Conservation (phyloP, 495 filamentous ascomycete genomes). For the Aspergillus kassunensis region DNA sequence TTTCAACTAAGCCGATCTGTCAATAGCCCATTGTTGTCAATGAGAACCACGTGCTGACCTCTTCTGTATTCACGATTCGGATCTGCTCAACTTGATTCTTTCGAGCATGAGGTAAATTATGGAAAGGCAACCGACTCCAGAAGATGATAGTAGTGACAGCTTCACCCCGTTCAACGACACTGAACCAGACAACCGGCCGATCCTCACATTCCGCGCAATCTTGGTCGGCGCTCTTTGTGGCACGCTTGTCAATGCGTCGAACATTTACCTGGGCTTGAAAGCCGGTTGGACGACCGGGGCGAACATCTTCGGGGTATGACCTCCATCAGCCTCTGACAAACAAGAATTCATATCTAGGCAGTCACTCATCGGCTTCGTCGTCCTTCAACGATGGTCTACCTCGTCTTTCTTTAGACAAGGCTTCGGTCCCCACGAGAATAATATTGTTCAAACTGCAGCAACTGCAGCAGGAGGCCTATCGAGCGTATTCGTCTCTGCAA, state of each 20-base stretch:
- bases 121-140: too few relatives aligned
- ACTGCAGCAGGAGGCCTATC: conserved; percentile 6
- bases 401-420: not conserved
- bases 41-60: too few relatives aligned
- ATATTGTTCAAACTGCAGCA: conserved; percentile 6
- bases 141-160: too few relatives aligned
- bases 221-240: conserved; percentile 4
- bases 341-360: not conserved
- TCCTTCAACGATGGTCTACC: not conserved
- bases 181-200: not conserved
- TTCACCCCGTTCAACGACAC: not conserved
- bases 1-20: too few relatives aligned
- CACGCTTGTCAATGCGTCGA: conserved; percentile 5
- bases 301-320: conserved; percentile 8
- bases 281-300: conserved; percentile 6
- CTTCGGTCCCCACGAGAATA: conserved; percentile 9
- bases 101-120: too few relatives aligned
- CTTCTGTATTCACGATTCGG: too few relatives aligned
- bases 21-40: too few relatives aligned
- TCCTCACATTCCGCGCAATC: conserved; percentile 1
- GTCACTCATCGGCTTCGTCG: conserved; percentile 7
- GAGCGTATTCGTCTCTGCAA: conserved; percentile 3
- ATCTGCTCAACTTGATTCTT: too few relatives aligned
- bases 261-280: conserved; percentile 7
- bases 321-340: not conserved